Base-by-base conservation (phyloP, 257 asterid genomes). In the Misopates orontium region DNA sequence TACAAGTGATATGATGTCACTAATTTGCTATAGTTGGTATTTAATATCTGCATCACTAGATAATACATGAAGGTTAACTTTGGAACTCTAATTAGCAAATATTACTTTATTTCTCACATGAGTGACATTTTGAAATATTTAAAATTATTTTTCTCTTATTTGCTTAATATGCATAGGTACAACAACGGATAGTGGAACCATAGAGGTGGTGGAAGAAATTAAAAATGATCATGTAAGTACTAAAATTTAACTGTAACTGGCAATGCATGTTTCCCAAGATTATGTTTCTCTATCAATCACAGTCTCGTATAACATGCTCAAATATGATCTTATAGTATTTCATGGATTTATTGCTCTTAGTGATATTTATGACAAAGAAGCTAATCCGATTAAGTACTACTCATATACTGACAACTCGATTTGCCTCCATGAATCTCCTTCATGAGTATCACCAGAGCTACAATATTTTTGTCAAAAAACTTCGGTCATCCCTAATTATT, bases 31-130 rank as follows among this genome's bases (percentile, higher is more conserved):
- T 88, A 82, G 79, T 18, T 15, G 20, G 0, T 85, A 45, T 55
- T 60, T 90, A 56, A 16, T 90, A 14, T 75, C 95, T 10, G 85
- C 88, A 44, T 87, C 97, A 11, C 66, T 82, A 24, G 97, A 90
- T 73, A 76, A 76, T 9, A 80, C 86, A 2, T 87, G 5, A 87
- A 85, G 77, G 85, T 88, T 32, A 61, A 78, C 16, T n/a, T 40
- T 36, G 42, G 42, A 8, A 50, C 54, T 70, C 10, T 62, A 17
- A 17, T 40, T 32, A 4, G 25, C 62, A 17, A 18, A 10, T 32
- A 23, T 32, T 4, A 19, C 21, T 10, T 10, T 11, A 28, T 22
- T 57, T 24, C 10, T 14, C n/a, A n/a, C n/a, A 15, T 39, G 12
- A 13, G 40, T 5, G 13, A 10, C 32, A 4, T n/a, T 41, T 39